phyloP scores from a whole-genome alignment of 2,329 filamentous ascomycete species.

The Paraphaeosphaeria minitans region DNA sequence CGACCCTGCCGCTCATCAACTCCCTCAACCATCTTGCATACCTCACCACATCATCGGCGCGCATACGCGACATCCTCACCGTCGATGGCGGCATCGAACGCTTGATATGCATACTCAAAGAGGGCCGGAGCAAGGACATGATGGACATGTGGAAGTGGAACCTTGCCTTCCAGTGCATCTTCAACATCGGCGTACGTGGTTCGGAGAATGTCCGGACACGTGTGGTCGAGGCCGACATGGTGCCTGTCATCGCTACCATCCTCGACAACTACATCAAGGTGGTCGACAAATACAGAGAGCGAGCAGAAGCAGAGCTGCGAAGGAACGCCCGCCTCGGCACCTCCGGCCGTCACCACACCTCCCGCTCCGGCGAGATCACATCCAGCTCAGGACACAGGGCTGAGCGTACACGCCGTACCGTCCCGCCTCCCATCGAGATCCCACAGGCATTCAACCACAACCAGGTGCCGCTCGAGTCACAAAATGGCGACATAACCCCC shows the following conservation, averaged over 20 bases:
- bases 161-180: constrained; percentile 96
- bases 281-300: constrained; percentile 87
- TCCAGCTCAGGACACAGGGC: constrained; percentile 48
- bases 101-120: constrained; percentile 95
- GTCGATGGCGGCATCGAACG: constrained; percentile 98
- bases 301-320: constrained; percentile 79
- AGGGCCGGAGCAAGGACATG: constrained; percentile 94
- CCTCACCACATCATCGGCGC: constrained; percentile 94
- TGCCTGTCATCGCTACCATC: constrained; percentile 97
- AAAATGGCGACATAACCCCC: constrained; percentile 65
- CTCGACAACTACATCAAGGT: constrained; percentile 98
- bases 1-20: constrained; percentile 95
- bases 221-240: constrained; percentile 98
- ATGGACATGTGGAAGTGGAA: constrained; percentile 99
- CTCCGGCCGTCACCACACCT: constrained; percentile 48
- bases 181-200: constrained; percentile 96
- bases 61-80: constrained; percentile 95
- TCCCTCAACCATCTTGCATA: constrained; percentile 98
- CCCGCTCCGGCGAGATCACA: constrained; percentile 46
- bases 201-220: constrained; percentile 92
- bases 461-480: constrained; percentile 56
- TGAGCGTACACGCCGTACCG: constrained; percentile 68
- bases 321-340: constrained; percentile 55
- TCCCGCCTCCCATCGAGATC: constrained; percentile 84
- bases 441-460: constrained; percentile 58